Conservation (phyloP, 116 monocot species). For the Dioscorea cayenensis region DNA sequence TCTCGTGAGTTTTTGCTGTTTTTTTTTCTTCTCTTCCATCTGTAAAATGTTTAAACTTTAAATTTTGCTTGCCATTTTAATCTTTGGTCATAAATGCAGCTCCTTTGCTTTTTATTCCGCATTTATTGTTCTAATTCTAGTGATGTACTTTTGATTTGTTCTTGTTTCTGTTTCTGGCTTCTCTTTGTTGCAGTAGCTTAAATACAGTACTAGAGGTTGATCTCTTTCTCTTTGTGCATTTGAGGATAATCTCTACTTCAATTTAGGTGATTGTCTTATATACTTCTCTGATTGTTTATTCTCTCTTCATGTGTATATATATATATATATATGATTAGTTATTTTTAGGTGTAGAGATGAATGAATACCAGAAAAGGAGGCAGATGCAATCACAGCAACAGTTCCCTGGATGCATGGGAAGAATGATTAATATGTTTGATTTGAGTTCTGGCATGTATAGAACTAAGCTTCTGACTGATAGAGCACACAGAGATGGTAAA, state of each 20-base stretch:
- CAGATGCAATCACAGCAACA: slow-evolving; percentile 10
- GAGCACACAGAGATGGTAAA: slow-evolving; percentile 21
- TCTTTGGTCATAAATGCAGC: not conserved
- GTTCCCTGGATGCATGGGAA: slow-evolving; percentile 24
- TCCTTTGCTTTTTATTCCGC: not conserved
- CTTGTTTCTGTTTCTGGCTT: not conserved
- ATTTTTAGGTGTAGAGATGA: slow-evolving; percentile 8
- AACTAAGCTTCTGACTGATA: slow-evolving; percentile 27
- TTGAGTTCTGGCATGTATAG: slow-evolving; percentile 11
- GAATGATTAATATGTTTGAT: slow-evolving; percentile 31
- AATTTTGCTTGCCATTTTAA: not conserved
- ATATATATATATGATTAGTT: not conserved
- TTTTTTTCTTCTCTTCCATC: not conserved
- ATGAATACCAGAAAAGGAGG: slow-evolving; percentile 4
- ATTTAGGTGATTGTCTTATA: not conserved
- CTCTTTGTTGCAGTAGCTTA: not conserved
- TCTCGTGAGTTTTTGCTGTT: not conserved
- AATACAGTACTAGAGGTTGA: not conserved
- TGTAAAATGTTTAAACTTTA: not conserved
- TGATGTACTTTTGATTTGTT: not conserved
- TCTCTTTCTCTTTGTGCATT: not conserved
- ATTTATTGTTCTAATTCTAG: too few relatives aligned
- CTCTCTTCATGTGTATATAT: not conserved
- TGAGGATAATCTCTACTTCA: not conserved
- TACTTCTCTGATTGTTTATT: not conserved